Percentiles rank a stretch among this genome's conserved stretches.
phyloP scores from a whole-genome alignment of 306 rosid species.

The Cucumis cinereus region DNA sequence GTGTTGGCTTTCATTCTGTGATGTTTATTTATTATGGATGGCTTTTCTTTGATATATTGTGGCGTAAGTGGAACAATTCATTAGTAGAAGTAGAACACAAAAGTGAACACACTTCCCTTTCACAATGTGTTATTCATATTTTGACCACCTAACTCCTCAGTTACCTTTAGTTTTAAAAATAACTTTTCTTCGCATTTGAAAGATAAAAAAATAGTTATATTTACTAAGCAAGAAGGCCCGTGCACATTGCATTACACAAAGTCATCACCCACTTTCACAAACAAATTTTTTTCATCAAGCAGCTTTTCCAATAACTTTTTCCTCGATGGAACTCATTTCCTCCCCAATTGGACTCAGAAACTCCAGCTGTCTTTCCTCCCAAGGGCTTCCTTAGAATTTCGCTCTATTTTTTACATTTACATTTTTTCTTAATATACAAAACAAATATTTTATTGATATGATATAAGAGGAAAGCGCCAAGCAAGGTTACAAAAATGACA shows the following conservation, averaged over 20 bases:
- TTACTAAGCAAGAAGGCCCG: background rate
- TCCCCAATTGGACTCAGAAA: background rate
- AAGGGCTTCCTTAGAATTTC: background rate
- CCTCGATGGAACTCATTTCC: background rate
- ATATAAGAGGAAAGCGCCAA: background rate
- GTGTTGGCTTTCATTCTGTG: background rate
- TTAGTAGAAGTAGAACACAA: background rate
- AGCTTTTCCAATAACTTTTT: background rate
- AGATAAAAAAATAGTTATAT: background rate
- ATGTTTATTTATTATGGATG: background rate
- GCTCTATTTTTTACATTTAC: background rate
- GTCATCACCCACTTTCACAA: background rate
- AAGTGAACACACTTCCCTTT: background rate
- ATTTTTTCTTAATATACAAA: too few relatives aligned
- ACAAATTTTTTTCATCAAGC: background rate
- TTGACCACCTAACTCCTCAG: background rate
- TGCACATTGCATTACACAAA: background rate
- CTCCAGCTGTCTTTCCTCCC: background rate
- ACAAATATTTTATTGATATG: too few relatives aligned
- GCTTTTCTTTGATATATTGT: background rate
- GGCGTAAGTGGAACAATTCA: background rate
- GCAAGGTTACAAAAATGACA: too few relatives aligned
- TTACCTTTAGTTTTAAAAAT: background rate
- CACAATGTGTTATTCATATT: background rate
- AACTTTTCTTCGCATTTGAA: background rate